Evolutionary conservation across 2,329 filamentous ascomycete species (phyloP).

Genomic region (Pyricularia pennisetigena): DNA sequence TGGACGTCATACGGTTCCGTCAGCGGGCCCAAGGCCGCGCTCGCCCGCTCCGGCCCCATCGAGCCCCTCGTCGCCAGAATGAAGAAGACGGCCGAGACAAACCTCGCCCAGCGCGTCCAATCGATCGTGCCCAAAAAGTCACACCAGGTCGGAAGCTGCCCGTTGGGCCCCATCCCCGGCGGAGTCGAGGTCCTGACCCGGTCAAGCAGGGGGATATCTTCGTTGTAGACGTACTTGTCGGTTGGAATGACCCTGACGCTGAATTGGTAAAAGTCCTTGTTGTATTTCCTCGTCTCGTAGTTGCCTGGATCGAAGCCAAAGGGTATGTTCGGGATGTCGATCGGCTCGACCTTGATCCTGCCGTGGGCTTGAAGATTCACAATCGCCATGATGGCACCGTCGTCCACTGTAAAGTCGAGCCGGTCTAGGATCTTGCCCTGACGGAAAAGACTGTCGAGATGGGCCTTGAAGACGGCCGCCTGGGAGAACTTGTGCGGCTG

Average conservation of each 20-base stretch:
- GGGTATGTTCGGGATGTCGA: constrained; percentile 50
- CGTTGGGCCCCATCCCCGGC: constrained; percentile 20
- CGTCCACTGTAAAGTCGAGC: constrained; percentile 37
- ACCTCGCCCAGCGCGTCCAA: constrained; percentile 51
- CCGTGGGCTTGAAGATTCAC: constrained; percentile 54
- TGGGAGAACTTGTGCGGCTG: constrained; percentile 44
- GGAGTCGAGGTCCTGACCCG: background rate
- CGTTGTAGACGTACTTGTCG: constrained; percentile 38
- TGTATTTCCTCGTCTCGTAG: constrained; percentile 60
- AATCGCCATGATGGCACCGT: constrained; percentile 58
- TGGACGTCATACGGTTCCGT: constrained; percentile 55
- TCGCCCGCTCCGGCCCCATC: constrained; percentile 40
- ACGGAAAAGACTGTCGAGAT: constrained; percentile 47
- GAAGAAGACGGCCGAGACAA: constrained; percentile 53
- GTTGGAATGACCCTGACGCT: constrained; percentile 51
- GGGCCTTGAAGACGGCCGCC: constrained; percentile 48
- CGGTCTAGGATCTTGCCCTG: constrained; percentile 22
- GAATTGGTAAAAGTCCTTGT: constrained; percentile 57
- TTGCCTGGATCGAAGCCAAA: constrained; percentile 63
- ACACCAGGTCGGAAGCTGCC: constrained; percentile 60
- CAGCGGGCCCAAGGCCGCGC: constrained; percentile 43
- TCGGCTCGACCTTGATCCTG: constrained; percentile 40
- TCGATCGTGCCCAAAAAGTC: constrained; percentile 56
- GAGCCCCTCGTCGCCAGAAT: constrained; percentile 53
- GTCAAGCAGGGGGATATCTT: constrained; percentile 8